These are phyloP conservation scores for Wickerhamiella galacta DNA, from an alignment of 805 yeast genomes.

Conservation along the genomic window DNA sequence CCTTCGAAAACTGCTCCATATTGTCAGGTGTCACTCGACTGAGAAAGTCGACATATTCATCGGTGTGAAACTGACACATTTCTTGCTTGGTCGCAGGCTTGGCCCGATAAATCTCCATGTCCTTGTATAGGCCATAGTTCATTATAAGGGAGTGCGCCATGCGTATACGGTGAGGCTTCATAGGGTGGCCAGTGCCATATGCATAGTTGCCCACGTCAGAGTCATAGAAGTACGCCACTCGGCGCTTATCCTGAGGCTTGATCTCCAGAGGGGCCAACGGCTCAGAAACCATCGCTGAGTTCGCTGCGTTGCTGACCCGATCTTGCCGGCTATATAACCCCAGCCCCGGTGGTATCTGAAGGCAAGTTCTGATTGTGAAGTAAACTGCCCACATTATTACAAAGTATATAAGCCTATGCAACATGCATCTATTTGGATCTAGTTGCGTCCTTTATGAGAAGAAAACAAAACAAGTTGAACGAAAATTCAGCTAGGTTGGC, in stretches of 20 bases:
- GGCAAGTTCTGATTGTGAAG: no score
- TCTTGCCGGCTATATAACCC: no score
- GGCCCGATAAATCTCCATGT: conserved; percentile 81
- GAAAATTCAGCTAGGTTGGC: no score
- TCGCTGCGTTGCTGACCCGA: no score
- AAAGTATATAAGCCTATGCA: no score
- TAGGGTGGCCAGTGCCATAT: conserved; percentile 93
- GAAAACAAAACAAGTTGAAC: no score
- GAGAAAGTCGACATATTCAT: conserved; percentile 68
- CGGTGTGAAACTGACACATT: conserved; percentile 65
- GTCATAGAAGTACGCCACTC: conserved; percentile 69
- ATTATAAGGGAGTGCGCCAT: conserved; percentile 82
- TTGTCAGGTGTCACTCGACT: conserved; percentile 64
- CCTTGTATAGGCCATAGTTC: conserved; percentile 68
- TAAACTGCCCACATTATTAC: no score
- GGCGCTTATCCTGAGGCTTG: conserved; percentile 35
- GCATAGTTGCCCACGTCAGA: conserved; percentile 96
- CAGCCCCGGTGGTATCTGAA: no score
- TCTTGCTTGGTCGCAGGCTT: conserved; percentile 70
- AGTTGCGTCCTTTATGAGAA: no score
- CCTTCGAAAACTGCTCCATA: conserved; percentile 38
- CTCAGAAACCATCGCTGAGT: conserved; percentile 18
- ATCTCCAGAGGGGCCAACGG: conserved; percentile 51
- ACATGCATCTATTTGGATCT: no score
- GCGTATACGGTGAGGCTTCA: conserved; percentile 92